Base-by-base conservation (phyloP, 23 red algal genomes). In the Gracilariopsis chorda region DNA sequence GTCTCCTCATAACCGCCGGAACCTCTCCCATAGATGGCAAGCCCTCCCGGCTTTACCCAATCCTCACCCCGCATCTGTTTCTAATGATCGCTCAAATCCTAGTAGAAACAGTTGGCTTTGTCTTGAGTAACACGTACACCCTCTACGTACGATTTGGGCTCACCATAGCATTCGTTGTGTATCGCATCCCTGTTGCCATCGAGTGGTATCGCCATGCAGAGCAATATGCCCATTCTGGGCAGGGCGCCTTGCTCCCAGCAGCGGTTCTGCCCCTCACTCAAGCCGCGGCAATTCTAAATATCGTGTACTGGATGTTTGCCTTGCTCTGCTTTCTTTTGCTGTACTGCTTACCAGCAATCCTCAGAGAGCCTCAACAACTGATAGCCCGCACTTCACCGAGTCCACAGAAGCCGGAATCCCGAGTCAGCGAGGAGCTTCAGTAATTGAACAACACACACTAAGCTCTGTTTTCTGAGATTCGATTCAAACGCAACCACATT, bases 31-130 rank as follows among this genome's bases (percentile, higher is more conserved):
- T 39, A 11, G 34, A 77, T 32, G 44, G 43, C 30, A 77, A 11
- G 19, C 85, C 51, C 35, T 46, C 85, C 12, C 85, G 19, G 19
- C 58, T 89, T 1, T 51, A 89, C n/a, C 49, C 46, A 16, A 70
- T 89, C 25, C 40, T 89, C 48, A 57, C 58, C 48, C 85, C 85
- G 17, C 85, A 89, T 44, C 67, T 89, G 24, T 89, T 78, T 36
- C 85, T 89, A 17, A 78, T 89, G 68, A 49, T 78, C 33, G 60
- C 48, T 13, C 85, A 89, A 89, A 89, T 89, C 65, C 53, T 89
- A 13, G 16, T 77, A 3, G 85, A 89, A 57, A 77, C 85, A 37
- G 40, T 89, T 24, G 85, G 69, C 21, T 89, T 67, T 58, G 29
- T 78, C 20, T 59, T 89, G 23, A 42, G 35, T 19, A 59, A 12